These are phyloP conservation scores for Plasmodium billcollinsi DNA, from an alignment of 169 alveolate species.

Conservation along the genomic window DNA sequence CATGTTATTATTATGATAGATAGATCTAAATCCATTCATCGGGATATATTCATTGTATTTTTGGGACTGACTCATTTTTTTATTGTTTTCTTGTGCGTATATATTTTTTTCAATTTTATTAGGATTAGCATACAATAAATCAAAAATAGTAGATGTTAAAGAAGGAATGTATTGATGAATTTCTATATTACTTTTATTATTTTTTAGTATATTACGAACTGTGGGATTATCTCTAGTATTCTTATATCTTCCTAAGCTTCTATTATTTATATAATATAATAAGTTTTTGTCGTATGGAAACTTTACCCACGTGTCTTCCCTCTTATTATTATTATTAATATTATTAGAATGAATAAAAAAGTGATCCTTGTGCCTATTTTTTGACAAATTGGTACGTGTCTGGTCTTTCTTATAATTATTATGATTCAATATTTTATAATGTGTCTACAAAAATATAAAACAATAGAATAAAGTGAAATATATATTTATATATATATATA, in stretches of 20 bases:
- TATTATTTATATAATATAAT: too few relatives aligned
- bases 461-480: background rate
- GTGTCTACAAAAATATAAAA: constrained; percentile 29
- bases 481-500: background rate
- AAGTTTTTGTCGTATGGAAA: too few relatives aligned
- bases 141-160: constrained; percentile 2
- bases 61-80: constrained; percentile 20
- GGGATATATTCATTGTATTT: constrained; percentile 61
- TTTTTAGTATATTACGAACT: constrained; percentile 51
- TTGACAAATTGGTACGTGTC: background rate
- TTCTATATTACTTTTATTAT: constrained; percentile 23
- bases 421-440: constrained; percentile 13
- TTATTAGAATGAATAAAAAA: too few relatives aligned
- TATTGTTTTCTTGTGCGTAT: background rate
- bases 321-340: too few relatives aligned
- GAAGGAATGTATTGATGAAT: constrained; percentile 53
- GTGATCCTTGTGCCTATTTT: too few relatives aligned
- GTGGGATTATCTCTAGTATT: constrained; percentile 5
- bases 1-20: constrained; percentile 32
- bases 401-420: constrained; percentile 11
- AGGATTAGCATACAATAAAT: background rate
- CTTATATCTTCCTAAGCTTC: background rate
- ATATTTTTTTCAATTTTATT: background rate
- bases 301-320: too few relatives aligned
- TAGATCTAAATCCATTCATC: constrained; percentile 44